Evolutionary conservation across 768 basidiomycete genomes (phyloP), one percentile per base, ranked within the genome.

Genomic region (Tricholoma matsutake): DNA sequence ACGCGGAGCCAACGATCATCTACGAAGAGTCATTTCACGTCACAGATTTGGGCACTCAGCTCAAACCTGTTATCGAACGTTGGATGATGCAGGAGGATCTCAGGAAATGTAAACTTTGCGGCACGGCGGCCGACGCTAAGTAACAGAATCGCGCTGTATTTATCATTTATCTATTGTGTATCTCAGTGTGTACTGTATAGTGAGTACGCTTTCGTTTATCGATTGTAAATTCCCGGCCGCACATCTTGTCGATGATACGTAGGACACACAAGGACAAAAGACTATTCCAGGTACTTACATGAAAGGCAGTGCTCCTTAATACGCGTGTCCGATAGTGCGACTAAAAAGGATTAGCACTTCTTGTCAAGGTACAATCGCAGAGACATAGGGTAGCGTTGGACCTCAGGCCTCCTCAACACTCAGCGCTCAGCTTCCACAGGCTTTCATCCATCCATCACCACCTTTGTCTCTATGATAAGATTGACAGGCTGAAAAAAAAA

Each of bases 1-100:
- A 95, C 72, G 61, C 72, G 22, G 74, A 75, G 43, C 90, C 92
- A 0, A 86, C 86, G n/a, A 78, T 92, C 63, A 90, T 95, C 65
- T 81, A 87, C 64, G 91, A 96, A 75, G 92, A 93, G 61, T 76
- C 81, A 0, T 94, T 98, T 71, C 92, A 95, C 69, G 89, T 91
- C 63, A 88, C 87, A 0, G 94, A 98, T 69, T 83, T 98, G 29
- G 96, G 95, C 45, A 91, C 90, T 11, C 96, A 98, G 76, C 79
- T 98, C 57, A 96, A 96, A 76, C 92, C 94, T 0, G 81, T 94
- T 53, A 97, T 98, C 61, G 80, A 94, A 67, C 77, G 81, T 22
- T 97, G 95, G 94, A 90, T 91, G 81, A 69, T 72, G 14, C 77
- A 84, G 63, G 83, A 83, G 60, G 79, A 81, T 28, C 71, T 88